Evolutionary conservation across 2,329 filamentous ascomycete species (phyloP), one percentile per base, ranked within the genome.

Genomic region (Botryotinia narcissicola): DNA sequence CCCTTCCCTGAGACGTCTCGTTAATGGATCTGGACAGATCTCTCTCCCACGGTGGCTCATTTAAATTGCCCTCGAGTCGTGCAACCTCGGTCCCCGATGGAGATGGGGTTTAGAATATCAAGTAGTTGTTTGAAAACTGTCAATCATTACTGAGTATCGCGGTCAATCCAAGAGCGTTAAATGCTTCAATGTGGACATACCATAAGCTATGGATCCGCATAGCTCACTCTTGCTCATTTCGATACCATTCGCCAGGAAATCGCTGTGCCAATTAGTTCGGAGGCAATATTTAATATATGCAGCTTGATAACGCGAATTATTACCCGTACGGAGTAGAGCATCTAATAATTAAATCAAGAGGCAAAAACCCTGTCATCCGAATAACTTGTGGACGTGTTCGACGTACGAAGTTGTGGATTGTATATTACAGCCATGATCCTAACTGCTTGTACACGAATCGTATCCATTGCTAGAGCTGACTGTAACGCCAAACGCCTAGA

Each of bases 401-500:
- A 29, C 64, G 46, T 51, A 18, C 32, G 22, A 67, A 40, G 32
- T 51, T n/a, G 46, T 54, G 32, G 46, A 68, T 29, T 54, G 51
- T 42, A 22, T 22, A 22, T 57, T 57, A 57, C 66, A 68, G 48
- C 66, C 66, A 68, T 68, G 35, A 68, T 68, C 66, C 66, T 57
- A 57, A 68, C 18, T 22, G 35, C 29, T 32, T 42, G 66, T 42
- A 68, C 66, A 68, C 66, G 66, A 68, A 57, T 68, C 66, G 54
- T 68, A 20, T 42, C 46, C n/a, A 40, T 46, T 46, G 62, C 42
- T 46, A 46, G 18, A 46, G 22, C 18, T 3, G 4, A 67, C 14
- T 68, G 64, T 25, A 54, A 16, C 32, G 37, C 25, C 25, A 51
- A 40, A 54, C 64, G 32, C 44, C 63, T 54, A 54, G 46, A 68